Conservation (phyloP, 1,284 basidiomycete species). For the Albatrellus sp. region DNA sequence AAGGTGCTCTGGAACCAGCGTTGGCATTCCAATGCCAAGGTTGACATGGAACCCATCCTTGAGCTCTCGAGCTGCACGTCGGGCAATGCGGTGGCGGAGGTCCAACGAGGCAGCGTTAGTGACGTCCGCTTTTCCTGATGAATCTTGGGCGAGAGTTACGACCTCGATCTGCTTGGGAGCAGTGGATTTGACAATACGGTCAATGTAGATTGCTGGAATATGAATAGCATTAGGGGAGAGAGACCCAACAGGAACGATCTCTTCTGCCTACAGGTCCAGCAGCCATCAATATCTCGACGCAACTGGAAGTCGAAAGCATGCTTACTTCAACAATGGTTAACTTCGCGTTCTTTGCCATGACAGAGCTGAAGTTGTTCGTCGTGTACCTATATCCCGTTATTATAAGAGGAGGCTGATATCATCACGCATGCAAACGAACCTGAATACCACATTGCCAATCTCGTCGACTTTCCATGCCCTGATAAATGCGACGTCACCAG, state of each 20-base stretch:
- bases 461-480: constrained; percentile 95
- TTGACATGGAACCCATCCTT: constrained; percentile 80
- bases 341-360: constrained; percentile 85
- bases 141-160: constrained; percentile 45
- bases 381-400: constrained; percentile 48
- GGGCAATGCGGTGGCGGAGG: constrained; percentile 67
- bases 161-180: constrained; percentile 76
- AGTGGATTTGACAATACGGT: constrained; percentile 75
- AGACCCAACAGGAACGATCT: constrained; percentile 82
- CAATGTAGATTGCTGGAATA: constrained; percentile 78
- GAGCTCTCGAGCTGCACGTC: constrained; percentile 80
- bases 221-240: constrained; percentile 80
- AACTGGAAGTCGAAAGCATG: background rate
- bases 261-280: constrained; percentile 52
- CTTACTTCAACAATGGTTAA: constrained; percentile 81
- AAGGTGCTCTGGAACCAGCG: constrained; percentile 78
- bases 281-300: background rate
- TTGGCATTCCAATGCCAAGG: constrained; percentile 82
- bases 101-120: constrained; percentile 41
- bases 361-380: constrained; percentile 79
- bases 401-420: background rate
- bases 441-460: constrained; percentile 76
- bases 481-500: constrained; percentile 83
- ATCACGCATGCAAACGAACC: constrained; percentile 27
- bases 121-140: constrained; percentile 15